These are phyloP conservation scores for Odonthalia washingtoniensis DNA, from an alignment of 31 red algal genomes.

Conservation along the genomic window DNA sequence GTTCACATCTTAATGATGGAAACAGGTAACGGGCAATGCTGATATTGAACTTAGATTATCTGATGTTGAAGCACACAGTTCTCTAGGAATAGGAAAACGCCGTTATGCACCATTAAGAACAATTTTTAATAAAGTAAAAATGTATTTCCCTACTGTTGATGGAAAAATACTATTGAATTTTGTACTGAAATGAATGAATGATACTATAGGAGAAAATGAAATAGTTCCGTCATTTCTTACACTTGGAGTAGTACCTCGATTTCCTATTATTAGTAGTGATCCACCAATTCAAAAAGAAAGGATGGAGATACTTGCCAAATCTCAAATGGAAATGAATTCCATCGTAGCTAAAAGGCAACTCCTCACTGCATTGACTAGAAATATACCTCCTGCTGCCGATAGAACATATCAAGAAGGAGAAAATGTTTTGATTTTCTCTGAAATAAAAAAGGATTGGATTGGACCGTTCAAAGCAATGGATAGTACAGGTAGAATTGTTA, in stretches of 20 bases:
- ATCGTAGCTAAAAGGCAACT: constrained; percentile 10
- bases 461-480: too few relatives aligned
- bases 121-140: constrained; percentile 13
- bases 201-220: constrained; percentile 35
- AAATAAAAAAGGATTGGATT: too few relatives aligned
- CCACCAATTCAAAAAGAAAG: not conserved
- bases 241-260: constrained; percentile 41
- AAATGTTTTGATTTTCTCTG: too few relatives aligned
- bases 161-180: not conserved
- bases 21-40: not conserved
- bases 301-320: not conserved
- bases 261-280: not conserved
- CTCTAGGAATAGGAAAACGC: constrained; percentile 37
- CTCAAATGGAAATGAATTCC: not conserved
- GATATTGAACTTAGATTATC: constrained; percentile 31
- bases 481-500: too few relatives aligned
- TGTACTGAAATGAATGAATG: constrained; percentile 44
- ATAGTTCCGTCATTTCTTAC: constrained; percentile 47
- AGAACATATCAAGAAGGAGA: not conserved
- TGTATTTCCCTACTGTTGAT: too few relatives aligned
- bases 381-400: constrained; percentile 1
- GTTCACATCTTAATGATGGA: constrained; percentile 43
- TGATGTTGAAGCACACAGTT: constrained; percentile 29
- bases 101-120: constrained; percentile 31
- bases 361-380: not conserved